These are phyloP conservation scores for Penicillium sclerotigenum DNA, from an alignment of 2,329 filamentous ascomycete species.

Conservation along the genomic window DNA sequence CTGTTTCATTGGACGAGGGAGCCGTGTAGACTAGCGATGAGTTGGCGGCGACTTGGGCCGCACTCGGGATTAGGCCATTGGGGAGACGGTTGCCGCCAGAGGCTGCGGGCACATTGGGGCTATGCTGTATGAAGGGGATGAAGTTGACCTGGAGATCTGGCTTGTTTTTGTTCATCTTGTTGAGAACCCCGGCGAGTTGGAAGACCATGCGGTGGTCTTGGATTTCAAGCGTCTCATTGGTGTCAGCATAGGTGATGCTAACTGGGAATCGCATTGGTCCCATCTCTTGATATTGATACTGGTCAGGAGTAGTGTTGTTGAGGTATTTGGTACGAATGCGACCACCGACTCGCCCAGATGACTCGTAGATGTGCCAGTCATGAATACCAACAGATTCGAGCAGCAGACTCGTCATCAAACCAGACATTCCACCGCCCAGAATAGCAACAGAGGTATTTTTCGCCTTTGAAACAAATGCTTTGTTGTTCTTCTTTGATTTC, in stretches of 20 bases:
- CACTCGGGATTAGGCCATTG: constrained; percentile 54
- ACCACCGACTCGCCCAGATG: constrained; percentile 42
- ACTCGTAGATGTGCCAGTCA: constrained; percentile 48
- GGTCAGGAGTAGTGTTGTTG: constrained; percentile 36
- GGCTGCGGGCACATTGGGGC: constrained; percentile 54
- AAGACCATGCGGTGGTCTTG: constrained; percentile 46
- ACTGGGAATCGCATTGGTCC: constrained; percentile 48
- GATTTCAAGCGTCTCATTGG: constrained; percentile 43
- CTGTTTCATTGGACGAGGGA: constrained; percentile 35
- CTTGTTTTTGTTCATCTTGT: constrained; percentile 39
- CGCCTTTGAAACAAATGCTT: constrained; percentile 27
- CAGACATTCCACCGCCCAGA: constrained; percentile 39
- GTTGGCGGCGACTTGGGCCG: constrained; percentile 48
- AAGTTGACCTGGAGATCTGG: constrained; percentile 42
- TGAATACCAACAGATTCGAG: constrained; percentile 46
- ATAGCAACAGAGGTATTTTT: constrained; percentile 36
- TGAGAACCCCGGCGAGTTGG: constrained; percentile 43
- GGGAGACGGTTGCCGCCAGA: constrained; percentile 47
- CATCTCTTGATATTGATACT: constrained; percentile 43
- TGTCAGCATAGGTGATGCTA: constrained; percentile 40
- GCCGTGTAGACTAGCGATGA: constrained; percentile 37
- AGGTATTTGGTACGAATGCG: constrained; percentile 46
- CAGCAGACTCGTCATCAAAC: constrained; percentile 40
- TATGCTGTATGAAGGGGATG: constrained; percentile 43
- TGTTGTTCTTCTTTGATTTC: constrained; percentile 27